These are phyloP conservation scores for Colletotrichum sp. DNA, from an alignment of 2,329 filamentous ascomycete genomes.

Conservation along the genomic window DNA sequence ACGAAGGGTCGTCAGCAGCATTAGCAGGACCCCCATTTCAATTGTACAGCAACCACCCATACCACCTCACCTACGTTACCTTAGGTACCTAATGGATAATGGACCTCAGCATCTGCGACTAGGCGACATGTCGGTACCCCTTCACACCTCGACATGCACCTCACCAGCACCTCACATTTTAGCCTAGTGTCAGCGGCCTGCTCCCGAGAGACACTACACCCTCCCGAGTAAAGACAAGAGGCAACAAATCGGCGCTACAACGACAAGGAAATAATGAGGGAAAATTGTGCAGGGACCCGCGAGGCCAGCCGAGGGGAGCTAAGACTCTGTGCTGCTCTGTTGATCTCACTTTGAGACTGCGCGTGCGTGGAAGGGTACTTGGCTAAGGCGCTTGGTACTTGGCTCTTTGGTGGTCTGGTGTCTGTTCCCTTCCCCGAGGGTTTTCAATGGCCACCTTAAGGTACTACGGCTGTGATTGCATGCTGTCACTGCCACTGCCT, in stretches of 20 bases:
- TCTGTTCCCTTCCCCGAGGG: not conserved
- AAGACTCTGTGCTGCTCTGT: not conserved
- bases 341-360: not conserved
- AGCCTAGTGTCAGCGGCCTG: not conserved
- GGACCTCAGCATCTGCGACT: not conserved
- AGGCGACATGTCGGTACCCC: not conserved
- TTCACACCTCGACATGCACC: not conserved
- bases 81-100: not conserved
- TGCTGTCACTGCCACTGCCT: not conserved
- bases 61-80: too few species aligned
- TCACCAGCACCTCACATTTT: not conserved
- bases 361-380: not conserved
- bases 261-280: not conserved
- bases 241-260: not conserved
- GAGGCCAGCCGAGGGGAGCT: not conserved
- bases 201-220: not conserved
- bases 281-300: not conserved
- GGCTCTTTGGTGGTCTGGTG: not conserved
- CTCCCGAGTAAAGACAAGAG: not conserved
- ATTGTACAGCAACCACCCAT: not conserved
- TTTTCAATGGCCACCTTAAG: not conserved
- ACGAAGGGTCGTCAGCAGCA: not conserved
- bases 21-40: not conserved
- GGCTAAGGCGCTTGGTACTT: not conserved
- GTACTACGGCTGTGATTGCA: not conserved